Evolutionary conservation across 768 basidiomycete genomes (phyloP).

Genomic region (Paxillus ammoniavirescens): DNA sequence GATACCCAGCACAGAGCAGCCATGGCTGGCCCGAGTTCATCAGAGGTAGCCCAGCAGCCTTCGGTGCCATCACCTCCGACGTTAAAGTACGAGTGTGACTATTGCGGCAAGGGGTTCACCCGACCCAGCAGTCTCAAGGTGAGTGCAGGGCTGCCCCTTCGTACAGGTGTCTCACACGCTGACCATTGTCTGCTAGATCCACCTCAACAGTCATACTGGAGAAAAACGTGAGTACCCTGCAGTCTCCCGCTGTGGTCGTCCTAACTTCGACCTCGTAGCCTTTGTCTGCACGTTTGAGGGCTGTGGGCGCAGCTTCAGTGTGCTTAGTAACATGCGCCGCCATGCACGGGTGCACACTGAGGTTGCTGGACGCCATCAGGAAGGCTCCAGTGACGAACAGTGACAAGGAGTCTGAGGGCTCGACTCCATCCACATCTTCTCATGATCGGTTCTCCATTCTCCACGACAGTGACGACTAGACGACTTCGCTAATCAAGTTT

Average conservation of each 20-base stretch:
- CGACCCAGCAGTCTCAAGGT: slow-evolving; percentile 84
- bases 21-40: slow-evolving; percentile 1
- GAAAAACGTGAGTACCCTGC: slow-evolving; percentile 65
- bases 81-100: slow-evolving; percentile 70
- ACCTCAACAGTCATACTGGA: slow-evolving; percentile 81
- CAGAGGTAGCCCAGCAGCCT: slow-evolving; percentile 16
- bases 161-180: not conserved
- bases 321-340: slow-evolving; percentile 86
- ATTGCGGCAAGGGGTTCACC: slow-evolving; percentile 81
- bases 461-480: slow-evolving; percentile 6
- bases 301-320: slow-evolving; percentile 81
- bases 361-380: slow-evolving; percentile 31
- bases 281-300: slow-evolving; percentile 72
- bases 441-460: slow-evolving; percentile 7
- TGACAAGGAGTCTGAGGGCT: slow-evolving; percentile 30
- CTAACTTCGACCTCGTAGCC: slow-evolving; percentile 40
- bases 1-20: slow-evolving; percentile 21
- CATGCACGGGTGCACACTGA: slow-evolving; percentile 72
- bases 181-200: slow-evolving; percentile 51
- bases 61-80: slow-evolving; percentile 30
- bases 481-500: slow-evolving; percentile 1
- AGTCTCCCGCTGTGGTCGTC: not conserved
- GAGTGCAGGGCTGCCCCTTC: slow-evolving; percentile 10
- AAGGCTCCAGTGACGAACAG: slow-evolving; percentile 47
- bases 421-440: slow-evolving; percentile 4